phyloP scores from a whole-genome alignment of 495 filamentous ascomycete species.

The Xylaria castorea region DNA sequence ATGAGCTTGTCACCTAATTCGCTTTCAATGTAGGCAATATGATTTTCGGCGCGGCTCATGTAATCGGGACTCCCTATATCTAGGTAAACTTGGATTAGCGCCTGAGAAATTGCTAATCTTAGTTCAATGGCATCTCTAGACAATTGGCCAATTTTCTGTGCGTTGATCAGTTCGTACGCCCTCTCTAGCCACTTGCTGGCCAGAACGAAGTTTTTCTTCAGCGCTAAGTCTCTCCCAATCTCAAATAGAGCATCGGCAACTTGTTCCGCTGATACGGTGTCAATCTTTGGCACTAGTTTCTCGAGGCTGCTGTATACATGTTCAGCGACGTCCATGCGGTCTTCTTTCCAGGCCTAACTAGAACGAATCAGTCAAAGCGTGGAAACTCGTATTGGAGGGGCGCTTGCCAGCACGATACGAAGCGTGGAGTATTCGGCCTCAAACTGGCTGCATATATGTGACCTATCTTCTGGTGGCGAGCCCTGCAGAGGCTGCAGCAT shows the following conservation, averaged over 20 bases:
- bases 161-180: constrained; percentile 65
- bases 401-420: constrained; percentile 68
- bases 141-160: constrained; percentile 60
- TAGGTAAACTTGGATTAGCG: constrained; percentile 61
- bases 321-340: constrained; percentile 75
- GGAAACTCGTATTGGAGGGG: constrained; percentile 22
- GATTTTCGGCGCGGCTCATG: constrained; percentile 60
- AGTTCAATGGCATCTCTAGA: constrained; percentile 69
- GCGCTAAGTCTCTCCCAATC: constrained; percentile 68
- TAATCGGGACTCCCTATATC: constrained; percentile 51
- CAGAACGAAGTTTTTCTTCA: constrained; percentile 56
- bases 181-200: constrained; percentile 79
- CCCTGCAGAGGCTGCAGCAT: constrained; percentile 51
- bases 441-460: constrained; percentile 47
- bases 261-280: constrained; percentile 63
- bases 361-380: constrained; percentile 27
- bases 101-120: constrained; percentile 69
- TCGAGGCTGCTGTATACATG: constrained; percentile 71
- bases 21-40: constrained; percentile 64
- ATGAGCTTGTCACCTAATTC: constrained; percentile 67
- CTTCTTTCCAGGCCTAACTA: constrained; percentile 78
- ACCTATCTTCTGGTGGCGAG: constrained; percentile 39
- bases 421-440: constrained; percentile 73
- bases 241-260: constrained; percentile 75
- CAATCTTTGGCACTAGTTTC: constrained; percentile 40